Evolutionary conservation across 345 rosid species (phyloP).

Genomic region (Aethionema arabicum): DNA sequence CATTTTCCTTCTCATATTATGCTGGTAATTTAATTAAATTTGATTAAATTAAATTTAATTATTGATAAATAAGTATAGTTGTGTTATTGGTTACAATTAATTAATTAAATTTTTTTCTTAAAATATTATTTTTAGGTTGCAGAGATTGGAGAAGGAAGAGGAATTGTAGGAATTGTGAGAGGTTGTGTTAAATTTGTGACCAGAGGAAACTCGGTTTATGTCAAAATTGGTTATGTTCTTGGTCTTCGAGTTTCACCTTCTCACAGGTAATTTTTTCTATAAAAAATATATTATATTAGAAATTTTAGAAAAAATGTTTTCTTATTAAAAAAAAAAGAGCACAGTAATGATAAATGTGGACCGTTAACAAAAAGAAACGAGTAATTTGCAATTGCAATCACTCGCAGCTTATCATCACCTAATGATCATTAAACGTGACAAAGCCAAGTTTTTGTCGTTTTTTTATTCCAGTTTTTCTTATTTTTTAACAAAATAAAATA

Average conservation of each 20-base stretch:
- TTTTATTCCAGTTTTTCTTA: slow-evolving; percentile 5
- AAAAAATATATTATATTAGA: no score
- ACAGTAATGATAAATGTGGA: no score
- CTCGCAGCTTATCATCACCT: not conserved
- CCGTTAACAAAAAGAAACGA: not conserved
- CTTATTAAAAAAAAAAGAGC: no score
- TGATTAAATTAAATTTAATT: not conserved
- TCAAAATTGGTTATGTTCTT: slow-evolving; percentile 57
- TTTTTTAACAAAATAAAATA: not conserved
- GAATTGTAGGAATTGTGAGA: slow-evolving; percentile 64
- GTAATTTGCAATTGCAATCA: slow-evolving; percentile 9
- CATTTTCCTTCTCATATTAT: slow-evolving; percentile 55
- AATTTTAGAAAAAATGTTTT: no score
- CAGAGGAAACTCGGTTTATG: slow-evolving; percentile 44
- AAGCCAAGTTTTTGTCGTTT: slow-evolving; percentile 10
- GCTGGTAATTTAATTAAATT: slow-evolving; percentile 43
- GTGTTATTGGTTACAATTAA: not conserved
- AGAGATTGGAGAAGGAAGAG: slow-evolving; percentile 51
- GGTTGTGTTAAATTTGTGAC: slow-evolving; percentile 66
- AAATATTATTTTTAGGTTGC: slow-evolving; percentile 82
- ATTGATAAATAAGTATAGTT: slow-evolving; percentile 4
- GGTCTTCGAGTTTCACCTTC: slow-evolving; percentile 70
- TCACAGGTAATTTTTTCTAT: slow-evolving; percentile 46
- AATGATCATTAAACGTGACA: slow-evolving; percentile 23
- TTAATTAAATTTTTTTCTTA: not conserved